These are phyloP conservation scores for Paragyromitra xinjiangensis DNA, from an alignment of 495 filamentous ascomycete genomes.

Conservation along the genomic window DNA sequence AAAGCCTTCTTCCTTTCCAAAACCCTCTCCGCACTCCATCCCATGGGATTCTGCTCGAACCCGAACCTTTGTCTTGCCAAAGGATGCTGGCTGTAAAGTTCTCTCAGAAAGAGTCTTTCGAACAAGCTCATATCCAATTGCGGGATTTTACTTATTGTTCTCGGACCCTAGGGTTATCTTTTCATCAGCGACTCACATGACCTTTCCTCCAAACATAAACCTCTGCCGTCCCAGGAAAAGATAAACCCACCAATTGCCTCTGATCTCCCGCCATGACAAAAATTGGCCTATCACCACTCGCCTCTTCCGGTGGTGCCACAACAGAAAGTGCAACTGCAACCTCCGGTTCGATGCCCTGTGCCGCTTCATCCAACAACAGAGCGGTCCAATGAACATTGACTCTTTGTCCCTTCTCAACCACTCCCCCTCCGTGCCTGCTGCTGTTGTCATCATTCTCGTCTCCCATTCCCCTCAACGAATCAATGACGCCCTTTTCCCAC, in stretches of 20 bases:
- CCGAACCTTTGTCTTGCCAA: constrained; percentile 59
- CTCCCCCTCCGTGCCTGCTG: constrained; percentile 33
- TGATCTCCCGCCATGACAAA: constrained; percentile 69
- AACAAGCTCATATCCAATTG: constrained; percentile 64
- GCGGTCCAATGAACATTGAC: constrained; percentile 64
- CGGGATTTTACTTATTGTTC: constrained; percentile 60
- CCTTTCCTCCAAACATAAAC: background rate
- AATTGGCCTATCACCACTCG: constrained; percentile 58
- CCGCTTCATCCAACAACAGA: constrained; percentile 68
- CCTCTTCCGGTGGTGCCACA: constrained; percentile 63
- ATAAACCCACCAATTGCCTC: constrained; percentile 61
- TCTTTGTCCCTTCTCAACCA: constrained; percentile 53
- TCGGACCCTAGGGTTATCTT: constrained; percentile 57
- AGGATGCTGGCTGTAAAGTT: constrained; percentile 64
- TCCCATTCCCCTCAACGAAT: constrained; percentile 52
- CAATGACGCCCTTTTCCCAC: constrained; percentile 56
- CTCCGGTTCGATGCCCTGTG: constrained; percentile 67
- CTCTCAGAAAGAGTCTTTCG: constrained; percentile 63
- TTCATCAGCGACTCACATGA: constrained; percentile 29
- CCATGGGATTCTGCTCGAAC: constrained; percentile 43
- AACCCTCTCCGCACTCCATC: constrained; percentile 53
- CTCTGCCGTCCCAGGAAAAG: constrained; percentile 1
- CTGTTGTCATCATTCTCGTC: constrained; percentile 48
- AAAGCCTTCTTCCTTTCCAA: constrained; percentile 53
- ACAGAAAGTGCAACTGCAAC: constrained; percentile 63